These are phyloP conservation scores for Dactylellina cionopaga DNA, from an alignment of 2,329 filamentous ascomycete species.

Conservation along the genomic window DNA sequence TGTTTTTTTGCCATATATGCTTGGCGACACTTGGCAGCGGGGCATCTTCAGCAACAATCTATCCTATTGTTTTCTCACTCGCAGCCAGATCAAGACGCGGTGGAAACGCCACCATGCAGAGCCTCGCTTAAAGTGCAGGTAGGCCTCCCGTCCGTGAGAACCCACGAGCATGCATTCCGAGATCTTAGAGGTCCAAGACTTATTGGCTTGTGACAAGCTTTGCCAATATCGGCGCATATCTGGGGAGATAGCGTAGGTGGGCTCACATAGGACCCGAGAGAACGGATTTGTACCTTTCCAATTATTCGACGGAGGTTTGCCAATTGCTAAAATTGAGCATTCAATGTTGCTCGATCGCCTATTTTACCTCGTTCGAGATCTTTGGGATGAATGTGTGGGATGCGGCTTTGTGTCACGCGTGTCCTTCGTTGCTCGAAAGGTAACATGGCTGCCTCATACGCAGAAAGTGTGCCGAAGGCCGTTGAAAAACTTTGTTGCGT, in stretches of 20 bases:
- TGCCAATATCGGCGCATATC: constrained; percentile 12
- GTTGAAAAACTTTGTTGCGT: too few relatives aligned
- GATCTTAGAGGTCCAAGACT: constrained; percentile 32
- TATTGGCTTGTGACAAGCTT: constrained; percentile 16
- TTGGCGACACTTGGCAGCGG: constrained; percentile 20
- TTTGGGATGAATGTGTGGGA: not conserved
- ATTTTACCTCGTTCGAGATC: constrained; percentile 3
- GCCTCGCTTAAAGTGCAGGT: constrained; percentile 29
- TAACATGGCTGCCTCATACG: not conserved
- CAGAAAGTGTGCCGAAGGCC: too few relatives aligned
- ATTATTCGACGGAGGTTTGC: too few relatives aligned
- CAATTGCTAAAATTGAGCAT: too few relatives aligned
- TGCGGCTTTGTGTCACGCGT: constrained; percentile 15
- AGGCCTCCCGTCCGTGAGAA: not conserved
- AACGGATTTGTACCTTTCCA: constrained; percentile 8
- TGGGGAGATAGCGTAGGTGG: not conserved
- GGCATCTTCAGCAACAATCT: not conserved
- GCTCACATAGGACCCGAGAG: not conserved
- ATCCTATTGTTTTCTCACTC: not conserved
- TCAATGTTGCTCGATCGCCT: too few relatives aligned
- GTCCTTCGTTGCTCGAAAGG: not conserved
- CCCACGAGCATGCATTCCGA: constrained; percentile 23
- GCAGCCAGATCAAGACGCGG: too few relatives aligned
- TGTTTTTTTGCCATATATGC: constrained; percentile 24
- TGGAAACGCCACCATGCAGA: constrained; percentile 36